Conservation (phyloP, 2,329 filamentous ascomycete genomes). For the Fusarium sulawesiense region DNA sequence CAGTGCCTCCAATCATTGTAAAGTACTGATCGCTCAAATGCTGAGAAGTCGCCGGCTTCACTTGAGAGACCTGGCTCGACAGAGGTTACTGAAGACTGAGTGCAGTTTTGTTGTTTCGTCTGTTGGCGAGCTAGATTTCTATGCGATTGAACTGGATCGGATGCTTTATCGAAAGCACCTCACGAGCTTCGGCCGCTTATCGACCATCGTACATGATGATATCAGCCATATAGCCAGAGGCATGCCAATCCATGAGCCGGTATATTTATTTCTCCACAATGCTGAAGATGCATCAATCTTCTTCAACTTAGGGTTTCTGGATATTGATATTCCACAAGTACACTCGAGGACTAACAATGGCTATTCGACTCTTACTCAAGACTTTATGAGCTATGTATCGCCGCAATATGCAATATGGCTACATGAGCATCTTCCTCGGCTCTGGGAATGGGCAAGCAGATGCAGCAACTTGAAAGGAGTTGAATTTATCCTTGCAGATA, state of each 20-base stretch:
- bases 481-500: background rate
- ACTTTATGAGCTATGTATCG: accelerated
- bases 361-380: too few relatives aligned
- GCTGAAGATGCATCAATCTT: background rate
- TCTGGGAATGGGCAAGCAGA: background rate
- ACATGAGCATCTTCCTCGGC: background rate
- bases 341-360: too few relatives aligned
- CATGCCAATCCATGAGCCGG: accelerated
- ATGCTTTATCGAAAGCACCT: background rate
- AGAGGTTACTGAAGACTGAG: background rate
- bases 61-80: background rate
- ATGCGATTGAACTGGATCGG: background rate
- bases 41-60: background rate
- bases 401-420: background rate
- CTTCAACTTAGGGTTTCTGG: background rate
- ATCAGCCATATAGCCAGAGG: accelerated
- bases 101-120: accelerated
- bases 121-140: background rate
- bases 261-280: background rate
- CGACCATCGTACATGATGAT: background rate
- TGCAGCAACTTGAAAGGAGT: background rate
- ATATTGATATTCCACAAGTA: background rate
- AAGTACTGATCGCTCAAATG: background rate
- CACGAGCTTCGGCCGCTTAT: accelerated
- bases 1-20: background rate